Percentiles rank a stretch among this genome's conserved stretches.
Conservation (phyloP, 73 alveolate species). For the Strombidium stylifer region DNA sequence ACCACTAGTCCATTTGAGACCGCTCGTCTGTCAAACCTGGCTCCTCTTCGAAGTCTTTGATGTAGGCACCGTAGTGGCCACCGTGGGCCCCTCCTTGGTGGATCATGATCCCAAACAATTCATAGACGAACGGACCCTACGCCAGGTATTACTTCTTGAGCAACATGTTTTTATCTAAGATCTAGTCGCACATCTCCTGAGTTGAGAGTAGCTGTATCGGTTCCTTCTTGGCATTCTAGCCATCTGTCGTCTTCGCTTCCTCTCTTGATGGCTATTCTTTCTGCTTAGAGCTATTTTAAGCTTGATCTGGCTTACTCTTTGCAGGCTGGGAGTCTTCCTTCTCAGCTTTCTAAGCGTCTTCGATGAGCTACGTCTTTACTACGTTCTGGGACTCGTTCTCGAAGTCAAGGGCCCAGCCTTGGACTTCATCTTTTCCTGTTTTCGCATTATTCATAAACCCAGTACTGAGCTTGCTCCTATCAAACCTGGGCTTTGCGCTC, state of each 20-base stretch:
- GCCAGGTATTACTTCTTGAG: slow-evolving; percentile 59
- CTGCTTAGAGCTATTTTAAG: slow-evolving; percentile 2
- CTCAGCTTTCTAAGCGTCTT: no score
- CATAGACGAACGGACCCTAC: slow-evolving; percentile 91
- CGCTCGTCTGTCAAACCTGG: no score
- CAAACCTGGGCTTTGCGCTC: no score
- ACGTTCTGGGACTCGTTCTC: no score
- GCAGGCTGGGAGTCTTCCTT: no score
- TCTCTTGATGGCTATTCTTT: slow-evolving; percentile 18
- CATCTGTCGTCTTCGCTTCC: slow-evolving; percentile 10
- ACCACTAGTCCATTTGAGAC: slow-evolving; percentile 69
- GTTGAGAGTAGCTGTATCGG: slow-evolving; percentile 3
- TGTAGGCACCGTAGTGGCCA: slow-evolving; percentile 96
- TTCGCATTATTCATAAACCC: no score
- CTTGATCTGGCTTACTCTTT: no score
- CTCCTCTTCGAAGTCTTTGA: slow-evolving; percentile 88
- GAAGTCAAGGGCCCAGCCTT: no score
- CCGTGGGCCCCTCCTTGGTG: slow-evolving; percentile 98
- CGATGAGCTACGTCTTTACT: no score
- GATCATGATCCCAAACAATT: slow-evolving; percentile 83
- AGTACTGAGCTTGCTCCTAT: no score
- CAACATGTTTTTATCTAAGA: no score
- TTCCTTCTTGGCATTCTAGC: slow-evolving; percentile 1
- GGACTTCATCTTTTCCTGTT: no score
- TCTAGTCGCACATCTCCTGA: slow-evolving; percentile 41